Evolutionary conservation across 1,139 yeast species (phyloP), one percentile per base, ranked within the genome.

Genomic region (Geotrichum carabidarum): DNA sequence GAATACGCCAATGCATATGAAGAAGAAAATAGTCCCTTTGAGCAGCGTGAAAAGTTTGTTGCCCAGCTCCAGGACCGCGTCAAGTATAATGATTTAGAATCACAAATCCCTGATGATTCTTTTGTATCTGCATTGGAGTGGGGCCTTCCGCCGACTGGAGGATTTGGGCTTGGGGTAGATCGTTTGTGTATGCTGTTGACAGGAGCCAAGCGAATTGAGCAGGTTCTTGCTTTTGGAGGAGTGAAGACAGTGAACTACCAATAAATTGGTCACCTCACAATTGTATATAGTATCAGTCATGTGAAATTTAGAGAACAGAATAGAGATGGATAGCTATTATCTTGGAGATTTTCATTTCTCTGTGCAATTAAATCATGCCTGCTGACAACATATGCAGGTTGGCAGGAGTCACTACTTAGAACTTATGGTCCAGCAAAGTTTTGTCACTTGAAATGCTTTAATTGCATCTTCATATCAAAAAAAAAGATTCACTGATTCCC

Each of bases 61-160:
- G 61, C 67, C 3, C 96, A 90, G 63, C 80, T 78, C 53, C 57
- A 57, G 4, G 72, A 78, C 41, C 79, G 79, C 54, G 70, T 69
- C 2, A 74, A 77, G 14, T 77, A 69, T 58, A 34, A 47, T 12
- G 95, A 88, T 63, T 69, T 72, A 1, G 96, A 88, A 58, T 71
- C 82, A 31, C 73, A 86, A 47, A 69, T 85, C 0, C 88, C 95
- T 0, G 99, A 93, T 68, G 75, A 81, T 66, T 76, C 77, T 47
- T 93, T 82, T 65, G 80, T 89, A 1, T 76, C 79, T 45, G 80
- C 84, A 12, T 82, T 94, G 87, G 93, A 89, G 65, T 87, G 85
- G 78, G 98, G 96, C 1, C 78, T 94, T 69, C 97, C 99, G 3
- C 99, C 99, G 0, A 91, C 97, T 1, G 98, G 96, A 1, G 99